phyloP scores from a whole-genome alignment of 129 eudicot genomes.

The Smallanthus sonchifolius region DNA sequence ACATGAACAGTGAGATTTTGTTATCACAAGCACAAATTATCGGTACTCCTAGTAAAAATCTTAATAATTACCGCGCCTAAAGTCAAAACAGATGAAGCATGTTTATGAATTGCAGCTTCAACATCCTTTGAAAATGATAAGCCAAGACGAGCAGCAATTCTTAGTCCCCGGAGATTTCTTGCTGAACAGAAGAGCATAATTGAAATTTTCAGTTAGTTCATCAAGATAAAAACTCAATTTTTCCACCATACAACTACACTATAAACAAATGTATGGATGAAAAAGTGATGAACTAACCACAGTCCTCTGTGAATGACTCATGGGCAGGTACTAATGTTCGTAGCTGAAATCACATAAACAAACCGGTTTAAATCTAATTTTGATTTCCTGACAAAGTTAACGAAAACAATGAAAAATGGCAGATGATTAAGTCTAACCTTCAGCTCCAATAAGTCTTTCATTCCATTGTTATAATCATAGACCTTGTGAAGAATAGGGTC shows the following conservation, averaged over 20 bases:
- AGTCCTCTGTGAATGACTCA: slow-evolving; percentile 72
- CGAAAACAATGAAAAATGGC: background rate
- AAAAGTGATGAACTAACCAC: slow-evolving; percentile 53
- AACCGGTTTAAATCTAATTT: background rate
- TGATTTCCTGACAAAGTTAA: background rate
- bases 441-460: slow-evolving; percentile 51
- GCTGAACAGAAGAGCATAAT: slow-evolving; percentile 44
- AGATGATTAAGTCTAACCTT: slow-evolving; percentile 50
- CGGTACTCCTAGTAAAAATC: background rate
- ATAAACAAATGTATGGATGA: slow-evolving; percentile 3
- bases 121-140: slow-evolving; percentile 79
- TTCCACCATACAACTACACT: background rate
- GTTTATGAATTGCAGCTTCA: slow-evolving; percentile 58
- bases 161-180: slow-evolving; percentile 82
- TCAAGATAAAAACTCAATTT: slow-evolving; percentile 1
- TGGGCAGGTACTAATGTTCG: slow-evolving; percentile 75
- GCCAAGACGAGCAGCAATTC: slow-evolving; percentile 96
- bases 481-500: slow-evolving; percentile 65
- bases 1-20: background rate
- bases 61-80: slow-evolving; percentile 49
- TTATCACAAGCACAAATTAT: slow-evolving; percentile 2
- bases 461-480: slow-evolving; percentile 70
- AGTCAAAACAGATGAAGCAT: slow-evolving; percentile 44
- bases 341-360: slow-evolving; percentile 45
- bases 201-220: slow-evolving; percentile 14